A percentile compares a stretch with the other conserved stretches of the same genome.
Evolutionary conservation across 2,329 filamentous ascomycete genomes (phyloP).

Genomic region (Orbilia brochopaga): DNA sequence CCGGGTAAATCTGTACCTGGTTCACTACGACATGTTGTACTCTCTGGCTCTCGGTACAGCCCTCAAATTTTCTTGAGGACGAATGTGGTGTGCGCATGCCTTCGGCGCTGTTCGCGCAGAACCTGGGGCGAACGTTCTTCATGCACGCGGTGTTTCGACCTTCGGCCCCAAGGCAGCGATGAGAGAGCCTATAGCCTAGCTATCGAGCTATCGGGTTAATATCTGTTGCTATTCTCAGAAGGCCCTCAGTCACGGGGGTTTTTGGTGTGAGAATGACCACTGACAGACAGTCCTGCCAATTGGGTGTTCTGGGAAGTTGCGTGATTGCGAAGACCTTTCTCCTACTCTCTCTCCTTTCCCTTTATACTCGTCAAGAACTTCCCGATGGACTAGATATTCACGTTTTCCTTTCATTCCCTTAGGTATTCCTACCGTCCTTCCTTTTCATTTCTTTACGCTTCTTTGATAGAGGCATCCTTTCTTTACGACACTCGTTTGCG

Average conservation of each 20-base stretch:
- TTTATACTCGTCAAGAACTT: conserved; percentile 22
- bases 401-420: conserved; percentile 30
- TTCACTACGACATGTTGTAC: conserved; percentile 2
- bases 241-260: conserved; percentile 13
- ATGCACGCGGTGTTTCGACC: conserved; percentile 33
- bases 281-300: not conserved
- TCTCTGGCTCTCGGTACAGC: conserved; percentile 11
- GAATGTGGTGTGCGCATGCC: conserved; percentile 9
- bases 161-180: conserved; percentile 13
- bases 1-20: conserved; percentile 16
- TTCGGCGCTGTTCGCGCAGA: conserved; percentile 15
- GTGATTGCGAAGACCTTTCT: conserved; percentile 3
- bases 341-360: conserved; percentile 16
- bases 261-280: not conserved
- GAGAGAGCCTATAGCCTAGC: conserved; percentile 11
- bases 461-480: conserved; percentile 43
- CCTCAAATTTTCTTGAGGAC: not conserved
- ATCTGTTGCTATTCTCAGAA: conserved; percentile 47
- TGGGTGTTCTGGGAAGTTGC: not conserved
- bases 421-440: conserved; percentile 19
- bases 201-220: conserved; percentile 20
- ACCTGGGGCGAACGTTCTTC: conserved; percentile 21
- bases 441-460: conserved; percentile 14
- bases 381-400: conserved; percentile 21
- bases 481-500: conserved; percentile 38